phyloP scores from a whole-genome alignment of 352 stramenopile species.

The Peronospora belbahrii region DNA sequence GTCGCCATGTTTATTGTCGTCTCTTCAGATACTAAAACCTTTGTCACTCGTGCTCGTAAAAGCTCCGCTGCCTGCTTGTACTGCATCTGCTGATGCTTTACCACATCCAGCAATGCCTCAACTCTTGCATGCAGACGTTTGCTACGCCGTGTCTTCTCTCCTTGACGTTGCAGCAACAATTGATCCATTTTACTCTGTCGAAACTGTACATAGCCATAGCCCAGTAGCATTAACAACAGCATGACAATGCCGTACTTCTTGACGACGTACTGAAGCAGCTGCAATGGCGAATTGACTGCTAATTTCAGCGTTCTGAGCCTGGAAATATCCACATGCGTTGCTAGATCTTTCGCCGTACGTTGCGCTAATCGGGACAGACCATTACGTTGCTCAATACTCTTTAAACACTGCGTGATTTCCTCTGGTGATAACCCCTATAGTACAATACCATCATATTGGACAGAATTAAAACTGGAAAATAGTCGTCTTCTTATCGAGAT shows the following conservation, averaged over 20 bases:
- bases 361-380: conserved; percentile 35
- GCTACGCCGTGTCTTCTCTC: conserved; percentile 15
- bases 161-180: conserved; percentile 18
- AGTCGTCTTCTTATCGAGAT: no score
- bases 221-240: conserved; percentile 26
- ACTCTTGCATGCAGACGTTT: conserved; percentile 17
- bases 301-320: not conserved
- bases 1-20: conserved; percentile 1
- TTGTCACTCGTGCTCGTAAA: conserved; percentile 17
- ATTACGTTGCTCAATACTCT: conserved; percentile 46
- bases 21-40: conserved; percentile 19
- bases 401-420: conserved; percentile 57
- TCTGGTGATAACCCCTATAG: conserved; percentile 48
- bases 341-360: conserved; percentile 5
- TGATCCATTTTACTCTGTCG: conserved; percentile 21
- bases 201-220: conserved; percentile 30
- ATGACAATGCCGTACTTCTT: conserved; percentile 32
- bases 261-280: conserved; percentile 17
- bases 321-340: not conserved
- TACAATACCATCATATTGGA: not conserved
- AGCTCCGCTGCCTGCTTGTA: conserved; percentile 32
- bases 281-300: conserved; percentile 9
- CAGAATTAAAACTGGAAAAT: not conserved
- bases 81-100: conserved; percentile 37
- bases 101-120: conserved; percentile 24